Conservation (phyloP, 1,284 basidiomycete genomes). For the Xanthoconium separans region DNA sequence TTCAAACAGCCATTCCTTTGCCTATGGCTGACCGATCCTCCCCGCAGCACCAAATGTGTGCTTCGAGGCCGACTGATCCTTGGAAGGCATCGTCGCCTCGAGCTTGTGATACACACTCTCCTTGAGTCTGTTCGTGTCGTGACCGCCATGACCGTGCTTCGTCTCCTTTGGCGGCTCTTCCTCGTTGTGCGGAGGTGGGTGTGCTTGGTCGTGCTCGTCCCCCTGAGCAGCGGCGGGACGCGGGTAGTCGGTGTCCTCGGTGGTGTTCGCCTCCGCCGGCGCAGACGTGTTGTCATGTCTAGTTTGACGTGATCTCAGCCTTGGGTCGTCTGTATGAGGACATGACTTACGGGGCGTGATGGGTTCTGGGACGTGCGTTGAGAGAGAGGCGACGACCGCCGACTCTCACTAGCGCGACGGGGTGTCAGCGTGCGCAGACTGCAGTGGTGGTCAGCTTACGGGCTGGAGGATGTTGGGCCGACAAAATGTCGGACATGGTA, state of each 20-base stretch:
- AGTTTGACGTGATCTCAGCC: neutral
- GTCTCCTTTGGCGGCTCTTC: slow-evolving; percentile 53
- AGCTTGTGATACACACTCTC: slow-evolving; percentile 46
- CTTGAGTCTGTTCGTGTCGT: slow-evolving; percentile 52
- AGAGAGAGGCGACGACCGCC: slow-evolving; percentile 61
- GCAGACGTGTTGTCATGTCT: slow-evolving; percentile 30
- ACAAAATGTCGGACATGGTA: slow-evolving; percentile 26
- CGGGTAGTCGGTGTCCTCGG: slow-evolving; percentile 55
- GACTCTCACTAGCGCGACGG: slow-evolving; percentile 51
- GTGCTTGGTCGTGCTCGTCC: slow-evolving; percentile 37
- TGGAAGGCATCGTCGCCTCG: slow-evolving; percentile 53
- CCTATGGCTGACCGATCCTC: slow-evolving; percentile 62
- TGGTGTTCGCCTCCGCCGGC: slow-evolving; percentile 24
- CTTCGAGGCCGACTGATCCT: slow-evolving; percentile 40
- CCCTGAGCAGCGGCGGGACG: slow-evolving; percentile 52
- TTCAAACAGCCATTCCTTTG: slow-evolving; percentile 40
- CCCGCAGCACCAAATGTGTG: slow-evolving; percentile 42
- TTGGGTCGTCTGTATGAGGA: neutral
- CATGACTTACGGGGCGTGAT: slow-evolving; percentile 38
- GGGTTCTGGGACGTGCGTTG: slow-evolving; percentile 40
- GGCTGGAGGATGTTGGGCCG: slow-evolving; percentile 26
- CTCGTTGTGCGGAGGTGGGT: slow-evolving; percentile 46
- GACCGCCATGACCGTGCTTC: slow-evolving; percentile 42
- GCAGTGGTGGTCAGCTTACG: slow-evolving; percentile 14
- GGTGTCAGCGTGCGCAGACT: neutral